phyloP scores from a whole-genome alignment of 805 yeast genomes.

The Saturnispora sanitii region DNA sequence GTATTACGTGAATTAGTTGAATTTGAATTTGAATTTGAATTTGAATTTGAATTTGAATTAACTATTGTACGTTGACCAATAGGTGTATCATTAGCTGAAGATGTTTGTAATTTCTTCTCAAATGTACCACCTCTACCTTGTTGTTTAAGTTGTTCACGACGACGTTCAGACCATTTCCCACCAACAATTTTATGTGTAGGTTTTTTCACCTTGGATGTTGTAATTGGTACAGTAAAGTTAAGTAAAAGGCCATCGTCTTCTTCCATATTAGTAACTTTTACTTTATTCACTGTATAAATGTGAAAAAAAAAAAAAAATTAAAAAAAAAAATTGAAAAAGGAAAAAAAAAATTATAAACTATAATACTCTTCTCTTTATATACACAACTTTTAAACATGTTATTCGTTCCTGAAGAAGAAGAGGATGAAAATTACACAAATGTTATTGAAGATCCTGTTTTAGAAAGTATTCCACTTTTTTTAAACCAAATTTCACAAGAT shows the following conservation, averaged over 20 bases:
- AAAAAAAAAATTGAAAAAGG: not conserved
- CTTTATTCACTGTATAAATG: too few relatives aligned
- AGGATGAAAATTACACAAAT: slow-evolving; percentile 16
- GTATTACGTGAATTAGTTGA: too few relatives aligned
- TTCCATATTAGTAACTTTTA: not conserved
- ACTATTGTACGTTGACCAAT: slow-evolving; percentile 1
- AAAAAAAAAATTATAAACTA: not conserved
- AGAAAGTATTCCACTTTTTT: slow-evolving; percentile 47
- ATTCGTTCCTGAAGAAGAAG: slow-evolving; percentile 13
- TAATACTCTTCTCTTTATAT: not conserved
- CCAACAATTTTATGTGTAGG: slow-evolving; percentile 39
- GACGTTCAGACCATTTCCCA: slow-evolving; percentile 76
- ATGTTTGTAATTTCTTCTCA: slow-evolving; percentile 5
- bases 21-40: too few relatives aligned
- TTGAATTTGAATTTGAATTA: too few relatives aligned
- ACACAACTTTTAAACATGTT: slow-evolving; percentile 7
- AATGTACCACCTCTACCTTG: slow-evolving; percentile 32
- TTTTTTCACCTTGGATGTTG: slow-evolving; percentile 15
- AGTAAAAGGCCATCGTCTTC: slow-evolving; percentile 64
- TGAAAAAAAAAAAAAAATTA: not conserved
- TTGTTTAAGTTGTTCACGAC: slow-evolving; percentile 45
- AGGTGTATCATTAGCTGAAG: slow-evolving; percentile 12
- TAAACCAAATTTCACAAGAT: slow-evolving; percentile 21
- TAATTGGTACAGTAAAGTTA: slow-evolving; percentile 45
- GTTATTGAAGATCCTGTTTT: slow-evolving; percentile 40